Evolutionary conservation across 1,139 yeast genomes (phyloP), one percentile per base, ranked within the genome.

Genomic region (Hyphopichia wangnamkhiaoensis): DNA sequence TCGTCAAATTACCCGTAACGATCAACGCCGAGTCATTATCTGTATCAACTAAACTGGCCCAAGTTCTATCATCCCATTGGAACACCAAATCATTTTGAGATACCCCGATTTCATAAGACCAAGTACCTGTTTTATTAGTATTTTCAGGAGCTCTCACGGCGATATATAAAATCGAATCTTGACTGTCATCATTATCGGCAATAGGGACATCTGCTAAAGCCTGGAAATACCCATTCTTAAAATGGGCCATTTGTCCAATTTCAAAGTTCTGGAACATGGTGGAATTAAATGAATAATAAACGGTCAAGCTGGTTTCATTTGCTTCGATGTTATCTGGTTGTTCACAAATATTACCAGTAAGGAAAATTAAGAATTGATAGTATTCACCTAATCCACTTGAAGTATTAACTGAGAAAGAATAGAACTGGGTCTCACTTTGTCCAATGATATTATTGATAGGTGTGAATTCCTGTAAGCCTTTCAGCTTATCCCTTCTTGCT

Each of bases 21-120:
- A 90, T 67, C 42, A 89, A 65, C 0, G 88, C 94, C 37, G 88
- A 77, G 16, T 73, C 71, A 51, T 77, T 79, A 60, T 90, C 97
- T 0, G 90, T 67, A 55, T 89, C 96, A 3, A 88, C 78, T 13
- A 86, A 65, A 28, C 68, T 63, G 1, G 87, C 76, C 71, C 82
- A 74, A 23, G 81, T 63, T 15, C 78, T 63, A 35, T 71, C 70
- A 54, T 82, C 90, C 82, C 88, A 86, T 48, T 82, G 85, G 57
- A 80, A 86, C 1, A 80, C 78, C 44, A 85, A 71, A 47, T 79
- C 81, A 37, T 69, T 68, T 46, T 82, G 84, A 1, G 93, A 85
- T 2, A 82, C 76, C 2, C 90, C 93, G 26, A 90, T 61, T 55
- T 82, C 80, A 52, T 84, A 86, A 5, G 65, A 50, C 85, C 89